These are phyloP conservation scores for Dictyostelium citrinum DNA, from an alignment of 78 protist species.

Conservation along the genomic window DNA sequence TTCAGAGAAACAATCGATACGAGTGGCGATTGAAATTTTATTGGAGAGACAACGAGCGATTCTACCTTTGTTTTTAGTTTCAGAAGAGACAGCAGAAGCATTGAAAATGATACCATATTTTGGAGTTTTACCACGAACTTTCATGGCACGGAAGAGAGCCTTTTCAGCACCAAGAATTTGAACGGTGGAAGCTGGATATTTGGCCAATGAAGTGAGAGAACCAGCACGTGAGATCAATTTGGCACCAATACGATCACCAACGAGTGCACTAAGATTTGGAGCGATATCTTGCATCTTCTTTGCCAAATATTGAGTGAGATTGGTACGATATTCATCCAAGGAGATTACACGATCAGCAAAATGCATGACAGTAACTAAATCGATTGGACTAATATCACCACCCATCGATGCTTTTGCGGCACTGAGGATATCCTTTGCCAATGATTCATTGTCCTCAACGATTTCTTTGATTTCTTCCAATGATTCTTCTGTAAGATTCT, in stretches of 20 bases:
- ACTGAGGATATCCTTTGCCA: conserved; percentile 82
- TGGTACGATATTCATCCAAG: conserved; percentile 91
- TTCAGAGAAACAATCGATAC: conserved; percentile 96
- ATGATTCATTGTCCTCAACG: conserved; percentile 74
- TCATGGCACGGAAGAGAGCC: conserved; percentile 99
- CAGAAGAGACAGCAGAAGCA: conserved; percentile 93
- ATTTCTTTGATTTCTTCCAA: conserved; percentile 66
- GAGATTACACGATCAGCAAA: conserved; percentile 93
- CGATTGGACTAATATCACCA: conserved; percentile 61
- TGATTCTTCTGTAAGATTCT: conserved; percentile 23
- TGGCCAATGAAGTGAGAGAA: conserved; percentile 97
- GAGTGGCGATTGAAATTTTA: conserved; percentile 96
- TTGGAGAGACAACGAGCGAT: conserved; percentile 98
- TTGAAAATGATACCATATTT: conserved; percentile 99
- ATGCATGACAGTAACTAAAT: conserved; percentile 84
- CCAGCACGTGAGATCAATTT: conserved; percentile 97
- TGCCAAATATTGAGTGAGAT: conserved; percentile 89
- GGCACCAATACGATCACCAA: conserved; percentile 97
- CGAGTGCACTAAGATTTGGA: conserved; percentile 96
- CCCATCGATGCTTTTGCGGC: conserved; percentile 95
- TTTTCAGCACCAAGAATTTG: conserved; percentile 99
- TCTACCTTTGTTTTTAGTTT: conserved; percentile 97
- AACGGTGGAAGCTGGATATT: conserved; percentile 99
- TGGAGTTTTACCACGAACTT: conserved; percentile 96
- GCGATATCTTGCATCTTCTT: conserved; percentile 96